Evolutionary conservation across 1,284 basidiomycete species (phyloP), one percentile per base, ranked within the genome.

Genomic region (Melampsora medusae): DNA sequence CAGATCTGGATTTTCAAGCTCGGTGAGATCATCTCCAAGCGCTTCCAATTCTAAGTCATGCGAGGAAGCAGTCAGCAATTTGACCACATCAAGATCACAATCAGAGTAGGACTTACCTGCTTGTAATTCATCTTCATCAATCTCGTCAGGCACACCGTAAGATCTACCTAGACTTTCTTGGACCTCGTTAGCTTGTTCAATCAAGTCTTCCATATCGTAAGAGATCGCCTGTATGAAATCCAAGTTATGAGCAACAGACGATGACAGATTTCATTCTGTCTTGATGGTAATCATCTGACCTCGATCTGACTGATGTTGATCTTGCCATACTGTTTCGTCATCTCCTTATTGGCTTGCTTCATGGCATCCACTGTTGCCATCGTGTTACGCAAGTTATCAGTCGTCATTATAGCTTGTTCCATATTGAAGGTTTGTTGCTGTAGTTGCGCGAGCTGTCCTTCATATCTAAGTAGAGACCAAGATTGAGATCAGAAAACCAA

Each of bases 281-380:
- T 16, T 14, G 19, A 14, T 5, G 31, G 33, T 28, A 1, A 68
- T 25, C 19, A 33, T 35, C 49, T 78, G 49, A 82, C 93, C 87
- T 99, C 97, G 81, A 99, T 98, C 88, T 98, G 97, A 86, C 97
- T 93, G 79, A 99, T 89, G 83, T 99, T 91, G 79, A 99, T 90
- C 85, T 96, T 97, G 68, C 96, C 95, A 82, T 99, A 99, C 84
- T 98, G 96, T 83, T 91, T 93, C 84, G 89, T 89, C 86, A 99
- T 89, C 84, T 98, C 94, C 85, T 97, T 97, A 86, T 98, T 98
- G 22, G 97, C 95, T n/a, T 88, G 84, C 82, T 93, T 90, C 95
- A 99, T 98, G 5, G 94, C 97, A 81, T 97, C 93, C 28, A 99
- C 90, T 0, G 97, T 99, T n/a, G 94, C 96, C 97, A 99, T 99